Evolutionary conservation across 2,329 filamentous ascomycete genomes (phyloP).

Genomic region (Pestalotiopsis sp.): DNA sequence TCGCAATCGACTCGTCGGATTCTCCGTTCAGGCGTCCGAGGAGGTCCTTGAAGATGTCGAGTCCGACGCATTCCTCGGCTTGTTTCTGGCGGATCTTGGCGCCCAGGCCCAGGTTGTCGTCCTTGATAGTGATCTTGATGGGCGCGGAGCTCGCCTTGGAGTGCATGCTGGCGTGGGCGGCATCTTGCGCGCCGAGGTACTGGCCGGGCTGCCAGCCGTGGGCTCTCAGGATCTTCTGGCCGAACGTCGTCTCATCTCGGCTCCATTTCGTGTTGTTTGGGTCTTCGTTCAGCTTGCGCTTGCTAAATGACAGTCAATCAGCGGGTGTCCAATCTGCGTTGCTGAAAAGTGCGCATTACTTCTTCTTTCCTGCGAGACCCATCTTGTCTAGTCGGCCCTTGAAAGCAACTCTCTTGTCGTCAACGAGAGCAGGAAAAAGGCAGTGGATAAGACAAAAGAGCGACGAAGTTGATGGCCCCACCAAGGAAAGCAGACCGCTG

Average conservation of each 20-base stretch:
- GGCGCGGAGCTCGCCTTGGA: constrained; percentile 82
- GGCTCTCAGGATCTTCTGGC: constrained; percentile 83
- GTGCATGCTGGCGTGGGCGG: constrained; percentile 74
- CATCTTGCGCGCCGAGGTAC: constrained; percentile 77
- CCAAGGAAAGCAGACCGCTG: neutral
- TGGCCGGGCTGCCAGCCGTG: constrained; percentile 92
- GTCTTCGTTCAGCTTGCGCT: constrained; percentile 79
- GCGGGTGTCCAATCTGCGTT: constrained; percentile 13
- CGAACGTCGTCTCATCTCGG: constrained; percentile 78
- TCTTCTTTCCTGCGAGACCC: constrained; percentile 71
- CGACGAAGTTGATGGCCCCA: constrained; percentile 10
- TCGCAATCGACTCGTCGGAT: constrained; percentile 70
- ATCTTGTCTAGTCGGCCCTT: constrained; percentile 40
- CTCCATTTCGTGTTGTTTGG: constrained; percentile 97
- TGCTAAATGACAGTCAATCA: constrained; percentile 24
- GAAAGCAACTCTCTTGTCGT: neutral
- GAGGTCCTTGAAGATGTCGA: constrained; percentile 84
- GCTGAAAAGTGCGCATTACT: constrained; percentile 45
- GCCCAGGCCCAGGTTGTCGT: constrained; percentile 88
- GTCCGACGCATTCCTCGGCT: constrained; percentile 78
- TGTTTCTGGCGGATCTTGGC: constrained; percentile 68
- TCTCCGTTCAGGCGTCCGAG: constrained; percentile 90
- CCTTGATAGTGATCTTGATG: constrained; percentile 83
- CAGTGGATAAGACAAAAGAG: neutral
- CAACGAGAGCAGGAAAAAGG: neutral